Evolutionary conservation across 306 rosid genomes (phyloP), one percentile per base, ranked within the genome.

Genomic region (Cicer arietinum): DNA sequence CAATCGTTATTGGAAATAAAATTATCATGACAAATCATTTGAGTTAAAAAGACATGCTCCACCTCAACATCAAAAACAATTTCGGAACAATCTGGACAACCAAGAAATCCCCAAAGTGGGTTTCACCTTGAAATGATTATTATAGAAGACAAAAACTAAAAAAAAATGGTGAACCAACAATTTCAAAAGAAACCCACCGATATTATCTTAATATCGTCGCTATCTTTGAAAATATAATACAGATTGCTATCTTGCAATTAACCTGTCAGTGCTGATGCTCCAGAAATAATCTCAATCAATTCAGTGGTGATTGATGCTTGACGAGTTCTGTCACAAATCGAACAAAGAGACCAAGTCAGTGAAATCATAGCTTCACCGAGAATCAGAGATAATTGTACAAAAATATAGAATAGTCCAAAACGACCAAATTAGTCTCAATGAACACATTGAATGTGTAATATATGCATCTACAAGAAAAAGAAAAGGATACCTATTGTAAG

Each of bases 301-400:
- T 94, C 99, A 6, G 99, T 92, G 63, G 99, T 94, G 67, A 94
- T 94, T 41, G 99, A 88, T 73, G 99, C 99, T 92, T 94, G 99
- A 71, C 99, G 99, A 69, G 99, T 94, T 84, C 99, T 94, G 75
- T 77, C 56, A 60, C 82, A 80, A 80, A 60, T 80, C 35, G 22
- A 66, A 76, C 77, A 77, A 51, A 40, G 46, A 78, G 56, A 84
- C 79, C 76, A 81, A 81, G 83, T 80, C 50, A 65, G 25, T 69
- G 11, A 69, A 58, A 12, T 11, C 40, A 60, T 39, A 73, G 61
- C 20, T 67, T 51, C 25, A 48, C 12, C 9, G 57, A 39, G 25
- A 50, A 20, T 46, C 13, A 37, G 57, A 37, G 40, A 59, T 16
- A 62, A 47, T 37, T 53, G 47, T 66, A 58, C 43, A 52, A 35